These are phyloP conservation scores for Plasmodium berghei DNA, from an alignment of 169 alveolate genomes.

Conservation along the genomic window DNA sequence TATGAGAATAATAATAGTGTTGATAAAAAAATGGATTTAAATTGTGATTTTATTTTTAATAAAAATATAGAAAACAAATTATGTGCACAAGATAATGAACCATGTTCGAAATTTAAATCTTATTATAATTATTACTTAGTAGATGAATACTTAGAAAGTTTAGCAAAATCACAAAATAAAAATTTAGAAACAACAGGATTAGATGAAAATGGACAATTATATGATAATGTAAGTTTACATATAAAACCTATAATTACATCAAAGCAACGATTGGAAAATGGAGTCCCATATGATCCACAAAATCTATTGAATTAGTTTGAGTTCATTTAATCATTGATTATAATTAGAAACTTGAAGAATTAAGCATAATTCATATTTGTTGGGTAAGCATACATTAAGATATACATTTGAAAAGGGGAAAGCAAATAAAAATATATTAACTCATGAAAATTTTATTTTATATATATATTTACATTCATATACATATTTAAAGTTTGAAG, in stretches of 20 bases:
- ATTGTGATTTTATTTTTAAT: conserved; percentile 5
- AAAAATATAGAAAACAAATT: neutral
- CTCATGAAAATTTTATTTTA: too few relatives aligned
- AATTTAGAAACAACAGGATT: conserved; percentile 63
- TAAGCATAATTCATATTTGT: too few relatives aligned
- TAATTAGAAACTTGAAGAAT: too few relatives aligned
- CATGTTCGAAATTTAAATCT: conserved; percentile 59
- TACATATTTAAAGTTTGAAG: too few relatives aligned
- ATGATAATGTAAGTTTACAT: conserved; percentile 70
- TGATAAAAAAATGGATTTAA: neutral
- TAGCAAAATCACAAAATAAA: conserved; percentile 62
- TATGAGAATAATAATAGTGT: conserved; percentile 1
- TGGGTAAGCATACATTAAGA: too few relatives aligned
- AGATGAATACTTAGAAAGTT: conserved; percentile 66
- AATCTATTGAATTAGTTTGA: conserved; percentile 19
- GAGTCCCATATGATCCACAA: conserved; percentile 70
- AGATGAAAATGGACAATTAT: conserved; percentile 68
- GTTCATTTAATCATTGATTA: too few relatives aligned
- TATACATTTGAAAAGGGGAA: too few relatives aligned
- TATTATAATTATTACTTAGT: conserved; percentile 73
- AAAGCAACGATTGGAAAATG: conserved; percentile 57
- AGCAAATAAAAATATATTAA: too few relatives aligned
- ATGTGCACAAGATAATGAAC: conserved; percentile 18
- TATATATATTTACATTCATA: too few relatives aligned
- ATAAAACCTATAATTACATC: conserved; percentile 55